A percentile compares a stretch with the other conserved stretches of the same genome.
These are phyloP conservation scores for Dendrocalamus latiflorus DNA, from an alignment of 202 grass and related monocot species.

Conservation along the genomic window DNA sequence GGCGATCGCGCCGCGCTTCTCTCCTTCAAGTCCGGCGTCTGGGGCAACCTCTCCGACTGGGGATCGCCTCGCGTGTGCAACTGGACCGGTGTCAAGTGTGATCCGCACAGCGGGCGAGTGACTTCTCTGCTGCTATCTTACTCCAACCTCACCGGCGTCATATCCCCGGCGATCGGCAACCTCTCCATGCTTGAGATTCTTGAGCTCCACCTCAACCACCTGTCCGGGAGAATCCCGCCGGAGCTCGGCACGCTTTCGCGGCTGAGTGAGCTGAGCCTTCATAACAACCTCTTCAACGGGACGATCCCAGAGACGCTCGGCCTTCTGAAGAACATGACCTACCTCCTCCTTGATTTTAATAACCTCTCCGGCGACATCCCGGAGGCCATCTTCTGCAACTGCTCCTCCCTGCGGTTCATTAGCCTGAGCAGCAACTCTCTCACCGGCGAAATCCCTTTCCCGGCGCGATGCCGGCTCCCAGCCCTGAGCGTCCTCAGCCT, in stretches of 20 bases:
- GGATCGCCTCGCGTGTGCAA: conserved; percentile 27
- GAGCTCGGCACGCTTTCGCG: conserved; percentile 39
- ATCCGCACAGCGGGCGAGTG: conserved; percentile 18
- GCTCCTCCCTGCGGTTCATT: conserved; percentile 39
- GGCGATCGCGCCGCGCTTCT: conserved; percentile 28
- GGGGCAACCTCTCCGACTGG: conserved; percentile 36
- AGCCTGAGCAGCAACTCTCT: conserved; percentile 50
- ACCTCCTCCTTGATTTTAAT: conserved; percentile 34
- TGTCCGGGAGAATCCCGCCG: conserved; percentile 39
- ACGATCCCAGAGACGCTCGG: conserved; percentile 35
- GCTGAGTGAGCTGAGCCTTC: conserved; percentile 32
- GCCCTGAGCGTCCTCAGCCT: conserved; percentile 29
- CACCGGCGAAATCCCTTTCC: conserved; percentile 41
- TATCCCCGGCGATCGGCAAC: conserved; percentile 37
- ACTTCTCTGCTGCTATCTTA: conserved; percentile 22
- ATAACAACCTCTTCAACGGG: conserved; percentile 33
- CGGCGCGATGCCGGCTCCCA: conserved; percentile 29
- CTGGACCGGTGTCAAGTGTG: conserved; percentile 57
- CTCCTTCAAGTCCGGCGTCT: conserved; percentile 38
- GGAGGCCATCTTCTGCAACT: conserved; percentile 47
- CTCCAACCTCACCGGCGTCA: conserved; percentile 40
- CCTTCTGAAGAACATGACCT: conserved; percentile 28
- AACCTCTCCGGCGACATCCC: conserved; percentile 40
- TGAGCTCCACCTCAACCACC: conserved; percentile 41
- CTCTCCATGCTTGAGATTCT: conserved; percentile 45